Conservation (phyloP, 2,329 filamentous ascomycete species). For the Orbilia javanica region DNA sequence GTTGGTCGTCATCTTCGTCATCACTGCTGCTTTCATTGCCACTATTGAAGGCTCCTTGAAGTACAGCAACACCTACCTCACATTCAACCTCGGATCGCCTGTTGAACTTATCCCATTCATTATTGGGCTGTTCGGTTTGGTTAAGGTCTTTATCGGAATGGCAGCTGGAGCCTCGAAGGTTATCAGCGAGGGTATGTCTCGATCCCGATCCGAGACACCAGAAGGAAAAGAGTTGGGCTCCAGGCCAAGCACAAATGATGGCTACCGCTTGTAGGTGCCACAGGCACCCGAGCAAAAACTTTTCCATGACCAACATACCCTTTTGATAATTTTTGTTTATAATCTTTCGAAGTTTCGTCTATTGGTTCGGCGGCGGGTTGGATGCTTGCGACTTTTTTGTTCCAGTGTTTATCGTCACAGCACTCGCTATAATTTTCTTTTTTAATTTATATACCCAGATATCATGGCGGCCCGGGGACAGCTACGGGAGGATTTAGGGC, state of each 20-base stretch:
- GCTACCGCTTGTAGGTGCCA: constrained; percentile 10
- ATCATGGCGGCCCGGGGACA: background rate
- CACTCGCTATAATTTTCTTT: constrained; percentile 19
- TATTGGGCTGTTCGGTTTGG: constrained; percentile 45
- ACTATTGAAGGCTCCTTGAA: constrained; percentile 49
- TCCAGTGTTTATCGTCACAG: background rate
- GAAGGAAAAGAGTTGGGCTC: constrained; percentile 55
- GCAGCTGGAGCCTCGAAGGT: constrained; percentile 38
- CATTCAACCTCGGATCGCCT: constrained; percentile 44
- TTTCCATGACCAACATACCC: background rate
- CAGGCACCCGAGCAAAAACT: background rate
- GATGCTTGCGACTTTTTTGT: background rate
- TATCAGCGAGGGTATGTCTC: constrained; percentile 48
- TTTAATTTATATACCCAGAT: constrained; percentile 31
- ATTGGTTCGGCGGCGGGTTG: background rate
- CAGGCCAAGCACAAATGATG: constrained; percentile 49
- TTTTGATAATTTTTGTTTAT: background rate
- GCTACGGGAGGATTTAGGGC: constrained; percentile 4
- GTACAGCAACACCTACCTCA: constrained; percentile 54
- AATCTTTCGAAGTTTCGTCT: background rate
- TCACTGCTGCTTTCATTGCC: constrained; percentile 51
- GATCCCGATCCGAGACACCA: constrained; percentile 50
- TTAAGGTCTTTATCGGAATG: constrained; percentile 53
- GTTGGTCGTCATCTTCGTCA: constrained; percentile 39
- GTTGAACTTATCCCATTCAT: constrained; percentile 57